These are phyloP conservation scores for Sarocladium brachiariae DNA, from an alignment of 2,329 filamentous ascomycete genomes.

Conservation along the genomic window DNA sequence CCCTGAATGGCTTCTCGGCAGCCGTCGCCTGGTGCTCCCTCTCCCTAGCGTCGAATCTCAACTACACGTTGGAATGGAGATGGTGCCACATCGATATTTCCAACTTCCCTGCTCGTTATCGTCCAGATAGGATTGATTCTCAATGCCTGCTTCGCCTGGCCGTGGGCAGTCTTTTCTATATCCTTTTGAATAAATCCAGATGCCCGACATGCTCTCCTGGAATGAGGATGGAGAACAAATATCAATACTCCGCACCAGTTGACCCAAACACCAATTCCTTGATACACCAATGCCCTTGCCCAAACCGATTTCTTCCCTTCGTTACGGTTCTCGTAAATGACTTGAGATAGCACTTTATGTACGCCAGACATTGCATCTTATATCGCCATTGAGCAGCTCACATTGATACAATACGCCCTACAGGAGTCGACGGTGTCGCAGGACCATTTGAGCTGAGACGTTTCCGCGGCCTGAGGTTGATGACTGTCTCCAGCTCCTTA, in stretches of 20 bases:
- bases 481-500: slow-evolving; percentile 84
- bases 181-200: neutral
- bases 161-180: neutral
- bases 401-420: slow-evolving; percentile 36
- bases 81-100: neutral
- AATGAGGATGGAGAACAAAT: neutral
- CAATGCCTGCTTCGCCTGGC: neutral
- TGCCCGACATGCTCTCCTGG: neutral
- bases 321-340: slow-evolving; percentile 2
- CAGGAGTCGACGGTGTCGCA: slow-evolving; percentile 17
- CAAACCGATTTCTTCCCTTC: neutral
- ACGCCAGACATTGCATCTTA: slow-evolving; percentile 11
- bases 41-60: neutral
- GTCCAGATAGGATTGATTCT: neutral
- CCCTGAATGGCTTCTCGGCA: neutral
- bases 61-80: neutral
- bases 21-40: neutral
- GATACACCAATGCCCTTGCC: neutral
- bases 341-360: slow-evolving; percentile 1
- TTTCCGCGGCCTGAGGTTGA: slow-evolving; percentile 46
- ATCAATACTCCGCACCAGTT: no score
- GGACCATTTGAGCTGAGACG: slow-evolving; percentile 25
- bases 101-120: neutral
- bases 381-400: slow-evolving; percentile 19
- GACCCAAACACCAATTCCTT: slow-evolving; percentile 1